These are phyloP conservation scores for Candida broadrunensis DNA, from an alignment of 805 yeast species.

Conservation along the genomic window DNA sequence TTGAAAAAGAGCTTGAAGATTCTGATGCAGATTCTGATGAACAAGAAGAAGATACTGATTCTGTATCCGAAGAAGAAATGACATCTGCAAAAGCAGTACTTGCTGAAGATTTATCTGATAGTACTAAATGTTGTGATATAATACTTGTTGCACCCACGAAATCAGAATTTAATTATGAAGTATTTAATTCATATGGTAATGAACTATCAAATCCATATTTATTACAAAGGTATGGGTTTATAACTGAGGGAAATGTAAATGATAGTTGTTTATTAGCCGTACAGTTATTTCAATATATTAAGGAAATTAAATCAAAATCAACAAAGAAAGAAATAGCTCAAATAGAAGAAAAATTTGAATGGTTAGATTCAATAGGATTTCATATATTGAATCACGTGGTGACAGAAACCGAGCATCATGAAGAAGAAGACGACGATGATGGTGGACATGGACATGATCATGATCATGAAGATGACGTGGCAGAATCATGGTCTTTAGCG, in stretches of 20 bases:
- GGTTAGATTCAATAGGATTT: conserved; percentile 50
- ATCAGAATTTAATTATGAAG: conserved; percentile 47
- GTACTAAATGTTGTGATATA: conserved; percentile 67
- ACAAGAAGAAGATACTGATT: conserved; percentile 22
- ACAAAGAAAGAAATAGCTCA: conserved; percentile 27
- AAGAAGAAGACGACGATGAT: conserved; percentile 8
- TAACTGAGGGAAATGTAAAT: conserved; percentile 43
- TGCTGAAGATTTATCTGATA: conserved; percentile 31
- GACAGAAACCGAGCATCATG: conserved; percentile 6
- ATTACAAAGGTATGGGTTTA: conserved; percentile 78
- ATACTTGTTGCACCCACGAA: conserved; percentile 43
- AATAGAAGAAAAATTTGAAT: conserved; percentile 37
- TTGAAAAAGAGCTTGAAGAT: conserved; percentile 12
- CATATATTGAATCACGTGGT: conserved; percentile 27
- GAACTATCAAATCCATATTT: conserved; percentile 63
- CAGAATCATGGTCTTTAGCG: conserved; percentile 43
- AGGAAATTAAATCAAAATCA: conserved; percentile 14
- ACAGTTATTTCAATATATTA: conserved; percentile 38
- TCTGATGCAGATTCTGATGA: conserved; percentile 19
- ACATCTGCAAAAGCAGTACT: conserved; percentile 24
- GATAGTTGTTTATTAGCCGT: conserved; percentile 59
- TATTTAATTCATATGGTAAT: conserved; percentile 80
- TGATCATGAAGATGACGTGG: conserved; percentile 18
- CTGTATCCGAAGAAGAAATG: conserved; percentile 10
- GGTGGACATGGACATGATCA: conserved; percentile 12